Percentiles rank a stretch among this genome's conserved stretches.
phyloP scores from a whole-genome alignment of 140 eudicot species.

The Anethum foeniculum region DNA sequence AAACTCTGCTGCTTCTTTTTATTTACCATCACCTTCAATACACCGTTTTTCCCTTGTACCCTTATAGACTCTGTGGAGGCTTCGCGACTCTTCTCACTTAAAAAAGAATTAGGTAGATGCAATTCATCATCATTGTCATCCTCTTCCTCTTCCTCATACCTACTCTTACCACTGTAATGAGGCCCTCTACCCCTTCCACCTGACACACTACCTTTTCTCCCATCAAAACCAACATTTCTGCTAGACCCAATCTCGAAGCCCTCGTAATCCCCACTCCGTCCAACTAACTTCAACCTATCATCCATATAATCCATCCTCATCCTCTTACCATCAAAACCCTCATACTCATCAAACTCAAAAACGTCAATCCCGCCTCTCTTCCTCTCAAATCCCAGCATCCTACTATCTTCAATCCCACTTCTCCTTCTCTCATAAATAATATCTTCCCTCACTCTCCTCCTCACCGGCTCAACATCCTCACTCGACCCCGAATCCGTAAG shows the following conservation, averaged over 20 bases:
- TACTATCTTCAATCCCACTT: conserved; percentile 15
- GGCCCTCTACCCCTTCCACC: conserved; percentile 19
- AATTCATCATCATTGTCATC: conserved; percentile 42
- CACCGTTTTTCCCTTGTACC: conserved; percentile 94
- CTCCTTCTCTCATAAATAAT: conserved; percentile 18
- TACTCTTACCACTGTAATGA: conserved; percentile 10
- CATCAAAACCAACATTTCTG: conserved; percentile 32
- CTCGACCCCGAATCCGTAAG: conserved; percentile 53
- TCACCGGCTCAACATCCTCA: conserved; percentile 50
- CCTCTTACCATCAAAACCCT: conserved; percentile 41
- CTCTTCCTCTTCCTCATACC: conserved; percentile 28
- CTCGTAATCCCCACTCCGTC: conserved; percentile 28
- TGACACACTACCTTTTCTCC: conserved; percentile 21
- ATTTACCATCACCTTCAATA: conserved; percentile 87
- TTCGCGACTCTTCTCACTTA: conserved; percentile 32
- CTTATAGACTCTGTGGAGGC: conserved; percentile 59
- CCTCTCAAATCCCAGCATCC: conserved; percentile 29
- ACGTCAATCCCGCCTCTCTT: conserved; percentile 43
- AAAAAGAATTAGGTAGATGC: conserved; percentile 42
- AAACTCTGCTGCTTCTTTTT: conserved; percentile 42
- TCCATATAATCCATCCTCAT: conserved; percentile 37
- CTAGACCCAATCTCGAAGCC: conserved; percentile 45
- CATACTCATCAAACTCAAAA: conserved; percentile 66
- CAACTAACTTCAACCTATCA: conserved; percentile 24
- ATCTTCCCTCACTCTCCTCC: conserved; percentile 26